phyloP scores from a whole-genome alignment of 1,284 basidiomycete genomes.

The Leccinum subfulvum region DNA sequence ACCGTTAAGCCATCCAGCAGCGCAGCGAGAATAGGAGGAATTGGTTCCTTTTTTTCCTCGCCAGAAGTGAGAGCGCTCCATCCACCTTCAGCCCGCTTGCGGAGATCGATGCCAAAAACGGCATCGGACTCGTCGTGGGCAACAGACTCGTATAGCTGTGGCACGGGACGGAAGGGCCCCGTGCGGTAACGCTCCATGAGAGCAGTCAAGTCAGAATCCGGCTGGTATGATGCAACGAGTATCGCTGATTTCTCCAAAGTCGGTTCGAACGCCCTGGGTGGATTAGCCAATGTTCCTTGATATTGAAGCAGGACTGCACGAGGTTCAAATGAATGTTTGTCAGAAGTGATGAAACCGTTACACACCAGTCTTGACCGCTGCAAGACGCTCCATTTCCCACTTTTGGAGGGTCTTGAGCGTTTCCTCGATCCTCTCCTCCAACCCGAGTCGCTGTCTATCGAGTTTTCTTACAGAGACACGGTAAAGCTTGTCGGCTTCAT shows the following conservation, averaged over 20 bases:
- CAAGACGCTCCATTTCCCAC: slow-evolving; percentile 82
- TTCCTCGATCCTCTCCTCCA: slow-evolving; percentile 85
- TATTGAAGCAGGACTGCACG: slow-evolving; percentile 77
- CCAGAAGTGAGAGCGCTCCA: slow-evolving; percentile 52
- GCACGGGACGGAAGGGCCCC: slow-evolving; percentile 81
- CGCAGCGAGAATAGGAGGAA: slow-evolving; percentile 76
- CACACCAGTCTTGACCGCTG: slow-evolving; percentile 76
- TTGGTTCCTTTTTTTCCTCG: slow-evolving; percentile 57
- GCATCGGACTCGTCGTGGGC: slow-evolving; percentile 79
- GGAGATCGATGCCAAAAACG: slow-evolving; percentile 85
- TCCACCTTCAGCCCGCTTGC: slow-evolving; percentile 80
- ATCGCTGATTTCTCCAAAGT: slow-evolving; percentile 70
- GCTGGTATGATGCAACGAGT: slow-evolving; percentile 79
- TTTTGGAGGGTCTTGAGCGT: slow-evolving; percentile 75
- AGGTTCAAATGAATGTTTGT: slow-evolving; percentile 1
- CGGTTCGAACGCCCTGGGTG: slow-evolving; percentile 64
- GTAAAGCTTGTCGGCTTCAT: slow-evolving; percentile 75
- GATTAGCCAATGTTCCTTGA: slow-evolving; percentile 70
- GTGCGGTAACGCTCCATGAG: slow-evolving; percentile 89
- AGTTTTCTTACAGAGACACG: slow-evolving; percentile 73
- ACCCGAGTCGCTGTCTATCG: slow-evolving; percentile 74
- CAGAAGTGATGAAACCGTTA: slow-evolving; percentile 29
- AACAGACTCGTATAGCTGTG: slow-evolving; percentile 83
- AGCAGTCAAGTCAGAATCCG: slow-evolving; percentile 78
- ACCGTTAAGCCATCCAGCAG: slow-evolving; percentile 65